phyloP scores from a whole-genome alignment of 2,329 filamentous ascomycete species.

The Fusarium nelsonii region DNA sequence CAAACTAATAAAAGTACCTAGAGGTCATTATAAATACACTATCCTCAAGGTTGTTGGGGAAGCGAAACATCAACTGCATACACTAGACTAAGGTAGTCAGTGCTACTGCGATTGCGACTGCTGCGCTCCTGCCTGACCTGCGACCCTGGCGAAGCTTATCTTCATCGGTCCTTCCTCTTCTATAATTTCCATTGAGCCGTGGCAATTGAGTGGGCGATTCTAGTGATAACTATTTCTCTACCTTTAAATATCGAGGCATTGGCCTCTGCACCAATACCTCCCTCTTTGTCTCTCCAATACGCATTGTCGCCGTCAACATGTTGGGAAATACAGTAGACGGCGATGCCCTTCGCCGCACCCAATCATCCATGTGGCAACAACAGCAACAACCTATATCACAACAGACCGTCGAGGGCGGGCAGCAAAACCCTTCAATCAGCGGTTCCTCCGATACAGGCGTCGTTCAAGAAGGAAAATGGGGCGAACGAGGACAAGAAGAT shows the following conservation, averaged over 20 bases:
- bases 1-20: neutral
- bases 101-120: neutral
- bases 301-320: constrained; percentile 45
- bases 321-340: constrained; percentile 50
- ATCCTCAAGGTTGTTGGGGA: neutral
- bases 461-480: constrained; percentile 49
- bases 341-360: constrained; percentile 51
- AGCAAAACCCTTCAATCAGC: constrained; percentile 18
- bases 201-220: constrained; percentile 11
- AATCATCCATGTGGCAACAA: constrained; percentile 45
- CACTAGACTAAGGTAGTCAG: neutral
- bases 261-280: neutral
- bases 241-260: constrained; percentile 8
- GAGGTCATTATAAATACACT: constrained; percentile 31
- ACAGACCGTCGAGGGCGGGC: constrained; percentile 37
- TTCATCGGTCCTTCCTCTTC: constrained; percentile 13
- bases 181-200: neutral
- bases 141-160: constrained; percentile 18
- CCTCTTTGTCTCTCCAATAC: neutral
- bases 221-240: constrained; percentile 11
- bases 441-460: constrained; percentile 40
- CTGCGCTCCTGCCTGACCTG: constrained; percentile 12
- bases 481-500: constrained; percentile 53
- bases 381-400: constrained; percentile 37
- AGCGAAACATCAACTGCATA: neutral